phyloP scores from a whole-genome alignment of 352 stramenopile species.

The Phytopythium aichiense region DNA sequence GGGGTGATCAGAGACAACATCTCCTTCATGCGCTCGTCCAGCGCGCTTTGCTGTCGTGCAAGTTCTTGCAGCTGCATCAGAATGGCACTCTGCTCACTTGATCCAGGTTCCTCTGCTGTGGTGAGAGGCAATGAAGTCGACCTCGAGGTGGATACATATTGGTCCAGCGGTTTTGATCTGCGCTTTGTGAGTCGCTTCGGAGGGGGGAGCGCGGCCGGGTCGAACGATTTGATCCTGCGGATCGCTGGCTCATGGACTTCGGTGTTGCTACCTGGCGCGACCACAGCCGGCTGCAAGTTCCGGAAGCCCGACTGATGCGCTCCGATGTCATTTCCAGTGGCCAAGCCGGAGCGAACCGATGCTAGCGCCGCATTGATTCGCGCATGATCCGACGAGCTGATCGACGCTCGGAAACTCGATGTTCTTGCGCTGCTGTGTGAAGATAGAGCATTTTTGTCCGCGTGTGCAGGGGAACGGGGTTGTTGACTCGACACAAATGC shows the following conservation, averaged over 20 bases:
- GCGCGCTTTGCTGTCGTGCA: constrained; percentile 23
- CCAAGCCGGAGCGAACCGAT: not conserved
- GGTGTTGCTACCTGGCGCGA: not conserved
- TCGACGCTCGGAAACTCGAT: not conserved
- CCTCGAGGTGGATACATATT: not conserved
- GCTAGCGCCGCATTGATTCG: not conserved
- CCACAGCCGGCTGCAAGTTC: not conserved
- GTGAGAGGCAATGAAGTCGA: not conserved
- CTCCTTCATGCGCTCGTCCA: constrained; percentile 30
- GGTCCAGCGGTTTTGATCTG: not conserved
- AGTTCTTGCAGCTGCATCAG: constrained; percentile 28
- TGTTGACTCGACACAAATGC: not conserved
- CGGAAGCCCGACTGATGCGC: not conserved
- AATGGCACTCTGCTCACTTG: not conserved
- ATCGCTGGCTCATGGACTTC: not conserved
- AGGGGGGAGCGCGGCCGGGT: not conserved
- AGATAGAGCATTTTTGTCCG: not conserved
- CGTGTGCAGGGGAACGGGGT: not conserved
- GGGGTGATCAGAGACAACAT: constrained; percentile 8
- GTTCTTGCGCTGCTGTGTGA: not conserved
- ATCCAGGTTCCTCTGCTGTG: not conserved
- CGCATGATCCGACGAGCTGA: not conserved
- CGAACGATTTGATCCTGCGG: not conserved
- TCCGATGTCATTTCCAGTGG: not conserved
- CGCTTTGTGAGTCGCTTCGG: not conserved